Evolutionary conservation across 768 basidiomycete species (phyloP), one percentile per base, ranked within the genome.

Genomic region (Suillus cothurnatus): DNA sequence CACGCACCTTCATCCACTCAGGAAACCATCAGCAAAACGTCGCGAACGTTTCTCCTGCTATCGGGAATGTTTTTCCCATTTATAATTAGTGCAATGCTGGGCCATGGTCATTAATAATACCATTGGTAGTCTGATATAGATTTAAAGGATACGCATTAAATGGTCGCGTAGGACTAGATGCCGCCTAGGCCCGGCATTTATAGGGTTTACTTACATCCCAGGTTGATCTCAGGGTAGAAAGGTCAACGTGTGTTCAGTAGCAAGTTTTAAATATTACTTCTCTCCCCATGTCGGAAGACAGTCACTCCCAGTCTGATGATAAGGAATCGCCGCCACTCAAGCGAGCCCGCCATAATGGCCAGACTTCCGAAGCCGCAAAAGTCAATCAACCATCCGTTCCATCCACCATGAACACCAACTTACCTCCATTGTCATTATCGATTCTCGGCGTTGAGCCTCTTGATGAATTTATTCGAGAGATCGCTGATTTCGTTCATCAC

Each of bases 391-490:
- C 63, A 66, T 53, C 68, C 59, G 56, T 66, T 50, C 38, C 68
- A 36, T 65, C 75, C 36, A 64, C 55, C 38, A 76, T 75, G 75
- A 66, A 68, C 76, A 69, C 70, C 36, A 68, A 66, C 61, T 73
- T 90, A 21, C 89, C 88, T 5, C 89, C 89, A 4, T 84, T 92
- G 47, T 90, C 90, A 2, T 81, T 89, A 49, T 93, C 91, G 19
- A 93, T 96, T 68, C 86, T 97, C 34, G 92, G 91, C 61, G 89
- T 94, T 59, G 95, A 96, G 73, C 95, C 95, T 2, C 80, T 94
- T 36, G 95, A 97, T 76, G 95, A 97, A 73, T 95, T 97, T 73
- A 94, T 95, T 74, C 88, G 88, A 73, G 92, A 94, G 74, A 84
- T 97, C 63, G 95, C 93, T 43, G 93, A 97, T 78, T 97, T 94